A percentile compares a stretch with the other conserved stretches of the same genome.
Evolutionary conservation across 2,329 filamentous ascomycete species (phyloP).

Genomic region (Xylariaceae sp.): DNA sequence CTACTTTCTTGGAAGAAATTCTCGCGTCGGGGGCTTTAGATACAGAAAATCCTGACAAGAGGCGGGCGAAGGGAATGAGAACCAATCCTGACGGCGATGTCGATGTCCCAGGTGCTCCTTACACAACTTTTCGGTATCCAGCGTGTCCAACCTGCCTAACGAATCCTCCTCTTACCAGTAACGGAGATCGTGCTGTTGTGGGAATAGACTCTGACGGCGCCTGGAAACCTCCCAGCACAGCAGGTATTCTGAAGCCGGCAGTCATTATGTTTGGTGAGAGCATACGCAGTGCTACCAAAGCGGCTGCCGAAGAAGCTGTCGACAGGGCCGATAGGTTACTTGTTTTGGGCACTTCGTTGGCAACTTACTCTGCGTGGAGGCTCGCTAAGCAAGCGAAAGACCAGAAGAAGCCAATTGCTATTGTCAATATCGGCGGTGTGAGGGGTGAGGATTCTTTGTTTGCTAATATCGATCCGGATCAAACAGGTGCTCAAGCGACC

Average conservation of each 20-base stretch:
- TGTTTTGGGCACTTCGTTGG: slow-evolving; percentile 82
- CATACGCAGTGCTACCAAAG: slow-evolving; percentile 66
- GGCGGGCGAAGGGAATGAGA: slow-evolving; percentile 65
- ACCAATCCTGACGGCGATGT: slow-evolving; percentile 95
- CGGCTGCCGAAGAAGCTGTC: slow-evolving; percentile 72
- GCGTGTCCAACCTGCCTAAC: slow-evolving; percentile 77
- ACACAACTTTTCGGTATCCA: slow-evolving; percentile 87
- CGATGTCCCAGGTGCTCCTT: slow-evolving; percentile 80
- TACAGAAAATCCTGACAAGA: slow-evolving; percentile 70
- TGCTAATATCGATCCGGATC: slow-evolving; percentile 47
- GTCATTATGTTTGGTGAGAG: slow-evolving; percentile 97
- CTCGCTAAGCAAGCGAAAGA: slow-evolving; percentile 80
- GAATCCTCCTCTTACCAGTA: slow-evolving; percentile 52
- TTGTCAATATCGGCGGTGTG: slow-evolving; percentile 83
- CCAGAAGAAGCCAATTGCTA: slow-evolving; percentile 76
- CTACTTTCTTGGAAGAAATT: slow-evolving; percentile 67
- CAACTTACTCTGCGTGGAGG: slow-evolving; percentile 93
- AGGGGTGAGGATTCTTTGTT: slow-evolving; percentile 75
- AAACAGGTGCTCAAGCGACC: slow-evolving; percentile 49
- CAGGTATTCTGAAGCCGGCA: slow-evolving; percentile 83
- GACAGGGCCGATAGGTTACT: slow-evolving; percentile 72
- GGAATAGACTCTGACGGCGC: slow-evolving; percentile 77
- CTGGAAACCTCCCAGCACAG: slow-evolving; percentile 61
- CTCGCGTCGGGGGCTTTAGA: slow-evolving; percentile 70
- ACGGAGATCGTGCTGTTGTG: slow-evolving; percentile 56